Evolutionary conservation across 1,139 yeast genomes (phyloP).

Genomic region (Pichia sp.): DNA sequence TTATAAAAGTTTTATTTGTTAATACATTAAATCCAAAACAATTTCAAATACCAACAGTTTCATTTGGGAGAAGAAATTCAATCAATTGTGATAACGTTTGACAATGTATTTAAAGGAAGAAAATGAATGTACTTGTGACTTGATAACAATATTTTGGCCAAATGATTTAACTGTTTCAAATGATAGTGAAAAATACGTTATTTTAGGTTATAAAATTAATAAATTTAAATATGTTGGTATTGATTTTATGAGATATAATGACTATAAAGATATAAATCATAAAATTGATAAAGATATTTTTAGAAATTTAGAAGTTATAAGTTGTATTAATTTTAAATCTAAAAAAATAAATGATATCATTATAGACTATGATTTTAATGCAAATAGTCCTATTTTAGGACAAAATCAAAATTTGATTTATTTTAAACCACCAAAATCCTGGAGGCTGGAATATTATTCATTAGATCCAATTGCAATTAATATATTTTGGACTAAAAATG

Average conservation of each 20-base stretch:
- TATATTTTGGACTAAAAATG: slow-evolving; percentile 47
- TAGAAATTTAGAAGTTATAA: slow-evolving; percentile 20
- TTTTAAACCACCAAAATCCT: slow-evolving; percentile 70
- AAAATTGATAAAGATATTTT: slow-evolving; percentile 18
- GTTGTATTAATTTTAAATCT: slow-evolving; percentile 20
- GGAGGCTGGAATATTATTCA: slow-evolving; percentile 74
- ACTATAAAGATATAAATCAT: slow-evolving; percentile 14
- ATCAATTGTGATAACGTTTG: too few relatives aligned
- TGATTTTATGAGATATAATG: slow-evolving; percentile 19
- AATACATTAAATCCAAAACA: slow-evolving; percentile 6
- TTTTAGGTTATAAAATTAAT: slow-evolving; percentile 25
- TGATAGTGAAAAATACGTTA: slow-evolving; percentile 12
- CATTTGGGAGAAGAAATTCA: slow-evolving; percentile 14
- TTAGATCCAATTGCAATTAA: slow-evolving; percentile 47
- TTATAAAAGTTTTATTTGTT: slow-evolving; percentile 12
- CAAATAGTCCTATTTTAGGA: slow-evolving; percentile 16
- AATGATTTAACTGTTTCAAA: too few relatives aligned
- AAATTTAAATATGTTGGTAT: slow-evolving; percentile 21
- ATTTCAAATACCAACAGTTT: slow-evolving; percentile 8
- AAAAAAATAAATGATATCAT: slow-evolving; percentile 15
- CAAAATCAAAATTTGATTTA: slow-evolving; percentile 36
- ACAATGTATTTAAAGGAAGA: too few relatives aligned
- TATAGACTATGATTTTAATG: slow-evolving; percentile 12
- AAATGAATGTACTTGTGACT: too few relatives aligned
- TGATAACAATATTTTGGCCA: slow-evolving; percentile 28